Conservation (phyloP, 805 yeast species). For the Monosporozyma servazzii region DNA sequence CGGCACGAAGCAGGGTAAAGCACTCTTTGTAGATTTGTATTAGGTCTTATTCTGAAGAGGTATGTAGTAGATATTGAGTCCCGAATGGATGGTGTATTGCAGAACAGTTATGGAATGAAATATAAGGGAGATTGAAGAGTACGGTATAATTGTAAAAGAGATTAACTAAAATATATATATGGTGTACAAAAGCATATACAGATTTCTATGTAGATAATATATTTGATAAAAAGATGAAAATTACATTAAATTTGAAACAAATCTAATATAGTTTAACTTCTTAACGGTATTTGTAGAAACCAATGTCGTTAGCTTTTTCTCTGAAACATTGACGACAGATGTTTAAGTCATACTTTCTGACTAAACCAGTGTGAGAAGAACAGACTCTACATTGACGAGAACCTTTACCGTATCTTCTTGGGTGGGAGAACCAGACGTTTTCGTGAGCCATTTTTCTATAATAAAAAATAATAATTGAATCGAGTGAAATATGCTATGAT, state of each 20-base stretch:
- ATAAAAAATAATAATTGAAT: constrained; percentile 12
- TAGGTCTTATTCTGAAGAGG: neutral
- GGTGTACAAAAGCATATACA: neutral
- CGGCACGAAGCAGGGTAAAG: neutral
- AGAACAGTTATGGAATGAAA: too few species aligned
- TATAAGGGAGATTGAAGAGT: neutral
- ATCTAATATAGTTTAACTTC: constrained; percentile 5
- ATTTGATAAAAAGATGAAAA: neutral
- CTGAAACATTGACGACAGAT: constrained; percentile 99
- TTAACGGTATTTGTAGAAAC: constrained; percentile 98
- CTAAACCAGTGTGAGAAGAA: constrained; percentile 96
- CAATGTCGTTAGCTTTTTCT: constrained; percentile 98
- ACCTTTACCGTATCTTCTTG: constrained; percentile 99
- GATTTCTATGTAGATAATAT: neutral
- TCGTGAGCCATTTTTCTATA: constrained; percentile 92
- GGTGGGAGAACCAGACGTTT: constrained; percentile 99
- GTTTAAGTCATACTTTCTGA: constrained; percentile 99
- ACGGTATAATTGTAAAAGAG: neutral
- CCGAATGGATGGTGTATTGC: too few species aligned
- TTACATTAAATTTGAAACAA: neutral
- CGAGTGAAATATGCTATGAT: too few species aligned
- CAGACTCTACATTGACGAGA: constrained; percentile 99
- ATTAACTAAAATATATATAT: neutral
- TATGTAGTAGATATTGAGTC: neutral
- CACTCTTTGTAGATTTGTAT: neutral